A percentile compares a stretch with the other conserved stretches of the same genome.
phyloP scores from a whole-genome alignment of 2,329 filamentous ascomycete genomes.

The Venturia aucupariae region DNA sequence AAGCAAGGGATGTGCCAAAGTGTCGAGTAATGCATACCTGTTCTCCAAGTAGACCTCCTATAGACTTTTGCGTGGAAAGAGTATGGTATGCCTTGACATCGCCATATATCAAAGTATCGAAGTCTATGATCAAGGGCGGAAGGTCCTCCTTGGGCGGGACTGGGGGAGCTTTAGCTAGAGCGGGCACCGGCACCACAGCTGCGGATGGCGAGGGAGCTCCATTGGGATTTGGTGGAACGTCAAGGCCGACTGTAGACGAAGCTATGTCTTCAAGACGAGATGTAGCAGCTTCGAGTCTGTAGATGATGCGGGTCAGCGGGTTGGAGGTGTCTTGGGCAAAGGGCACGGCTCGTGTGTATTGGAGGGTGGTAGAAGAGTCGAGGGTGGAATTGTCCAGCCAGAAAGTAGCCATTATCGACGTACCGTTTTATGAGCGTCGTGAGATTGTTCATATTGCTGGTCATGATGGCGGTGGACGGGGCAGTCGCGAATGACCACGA shows the following conservation, averaged over 20 bases:
- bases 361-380: neutral
- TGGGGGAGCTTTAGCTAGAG: slow-evolving; percentile 19
- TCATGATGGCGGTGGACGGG: slow-evolving; percentile 42
- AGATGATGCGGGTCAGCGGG: slow-evolving; percentile 39
- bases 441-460: slow-evolving; percentile 88
- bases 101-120: slow-evolving; percentile 66
- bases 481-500: neutral
- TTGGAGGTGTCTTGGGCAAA: slow-evolving; percentile 3
- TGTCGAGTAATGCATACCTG: slow-evolving; percentile 48
- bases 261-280: slow-evolving; percentile 95
- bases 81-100: slow-evolving; percentile 30
- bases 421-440: slow-evolving; percentile 98
- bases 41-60: slow-evolving; percentile 70
- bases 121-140: slow-evolving; percentile 68
- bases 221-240: slow-evolving; percentile 26
- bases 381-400: slow-evolving; percentile 2
- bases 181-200: slow-evolving; percentile 5
- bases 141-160: slow-evolving; percentile 35
- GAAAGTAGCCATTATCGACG: slow-evolving; percentile 21
- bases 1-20: neutral
- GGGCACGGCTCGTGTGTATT: neutral
- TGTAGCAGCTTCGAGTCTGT: slow-evolving; percentile 91
- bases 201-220: slow-evolving; percentile 16
- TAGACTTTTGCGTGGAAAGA: slow-evolving; percentile 36
- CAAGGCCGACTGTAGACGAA: slow-evolving; percentile 53